These are phyloP conservation scores for Metschnikowia shivogae DNA, from an alignment of 805 yeast genomes.

Conservation along the genomic window DNA sequence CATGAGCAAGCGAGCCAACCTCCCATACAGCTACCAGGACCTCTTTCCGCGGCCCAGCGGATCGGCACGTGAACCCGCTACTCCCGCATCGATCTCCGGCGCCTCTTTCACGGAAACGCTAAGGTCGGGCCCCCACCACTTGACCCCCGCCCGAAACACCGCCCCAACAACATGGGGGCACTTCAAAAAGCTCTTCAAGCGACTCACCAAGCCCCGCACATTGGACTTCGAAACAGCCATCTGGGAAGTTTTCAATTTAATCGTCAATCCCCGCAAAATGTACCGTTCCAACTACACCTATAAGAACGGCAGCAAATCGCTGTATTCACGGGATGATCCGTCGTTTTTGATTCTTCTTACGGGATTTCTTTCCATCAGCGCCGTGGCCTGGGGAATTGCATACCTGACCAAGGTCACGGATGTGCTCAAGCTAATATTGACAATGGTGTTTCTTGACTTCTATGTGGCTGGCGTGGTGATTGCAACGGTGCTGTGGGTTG, in stretches of 20 bases:
- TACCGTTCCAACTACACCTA: constrained; percentile 72
- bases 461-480: constrained; percentile 63
- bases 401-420: constrained; percentile 63
- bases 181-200: constrained; percentile 28
- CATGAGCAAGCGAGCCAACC: constrained; percentile 36
- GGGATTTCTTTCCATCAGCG: constrained; percentile 63
- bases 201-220: constrained; percentile 64
- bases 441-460: constrained; percentile 85
- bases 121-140: constrained; percentile 14
- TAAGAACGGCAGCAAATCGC: constrained; percentile 59
- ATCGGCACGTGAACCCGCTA: constrained; percentile 10
- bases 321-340: constrained; percentile 91
- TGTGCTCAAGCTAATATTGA: constrained; percentile 61
- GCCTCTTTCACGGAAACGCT: constrained; percentile 22
- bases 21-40: constrained; percentile 43
- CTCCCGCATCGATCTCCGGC: constrained; percentile 20
- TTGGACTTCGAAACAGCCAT: constrained; percentile 88
- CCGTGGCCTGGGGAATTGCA: constrained; percentile 87
- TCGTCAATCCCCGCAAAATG: constrained; percentile 75
- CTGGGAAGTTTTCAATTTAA: constrained; percentile 80
- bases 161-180: constrained; percentile 18
- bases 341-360: constrained; percentile 73
- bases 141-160: constrained; percentile 13
- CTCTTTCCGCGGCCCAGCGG: constrained; percentile 30
- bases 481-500: constrained; percentile 69